Evolutionary conservation across 306 rosid genomes (phyloP).

Genomic region (Cicer judaicum): DNA sequence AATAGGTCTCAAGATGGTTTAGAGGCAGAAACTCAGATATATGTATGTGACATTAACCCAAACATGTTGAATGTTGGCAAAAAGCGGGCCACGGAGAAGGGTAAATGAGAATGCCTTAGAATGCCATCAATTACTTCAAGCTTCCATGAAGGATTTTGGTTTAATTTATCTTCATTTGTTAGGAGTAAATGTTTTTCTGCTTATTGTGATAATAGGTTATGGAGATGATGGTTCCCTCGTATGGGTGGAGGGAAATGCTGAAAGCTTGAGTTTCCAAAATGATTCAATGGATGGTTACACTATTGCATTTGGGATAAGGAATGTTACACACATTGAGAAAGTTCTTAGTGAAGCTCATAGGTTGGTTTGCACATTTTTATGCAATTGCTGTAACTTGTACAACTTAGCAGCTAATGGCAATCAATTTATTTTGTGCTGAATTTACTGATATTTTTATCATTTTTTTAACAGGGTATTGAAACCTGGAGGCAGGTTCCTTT

Average conservation of each 20-base stretch:
- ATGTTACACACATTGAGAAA: constrained; percentile 93
- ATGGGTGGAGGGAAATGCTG: constrained; percentile 95
- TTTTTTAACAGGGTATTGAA: constrained; percentile 73
- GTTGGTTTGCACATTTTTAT: constrained; percentile 50
- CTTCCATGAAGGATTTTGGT: constrained; percentile 31
- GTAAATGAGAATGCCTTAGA: constrained; percentile 51
- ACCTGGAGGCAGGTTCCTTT: constrained; percentile 91
- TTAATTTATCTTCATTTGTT: constrained; percentile 29
- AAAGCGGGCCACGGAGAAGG: constrained; percentile 71
- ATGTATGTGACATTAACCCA: constrained; percentile 89
- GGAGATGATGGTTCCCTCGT: constrained; percentile 73
- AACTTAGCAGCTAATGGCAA: constrained; percentile 1
- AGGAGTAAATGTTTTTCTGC: constrained; percentile 45
- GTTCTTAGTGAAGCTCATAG: constrained; percentile 83
- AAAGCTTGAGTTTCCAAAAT: constrained; percentile 66
- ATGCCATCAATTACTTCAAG: constrained; percentile 14
- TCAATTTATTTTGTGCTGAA: constrained; percentile 24
- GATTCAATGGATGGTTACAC: constrained; percentile 97
- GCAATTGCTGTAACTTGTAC: constrained; percentile 34
- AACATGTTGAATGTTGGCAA: constrained; percentile 88
- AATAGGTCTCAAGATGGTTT: constrained; percentile 60
- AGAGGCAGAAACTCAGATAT: constrained; percentile 71
- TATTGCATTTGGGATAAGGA: constrained; percentile 95
- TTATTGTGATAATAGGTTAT: constrained; percentile 62
- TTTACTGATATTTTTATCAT: not conserved